Conservation (phyloP, 495 filamentous ascomycete species). For the Penicillium soppii region DNA sequence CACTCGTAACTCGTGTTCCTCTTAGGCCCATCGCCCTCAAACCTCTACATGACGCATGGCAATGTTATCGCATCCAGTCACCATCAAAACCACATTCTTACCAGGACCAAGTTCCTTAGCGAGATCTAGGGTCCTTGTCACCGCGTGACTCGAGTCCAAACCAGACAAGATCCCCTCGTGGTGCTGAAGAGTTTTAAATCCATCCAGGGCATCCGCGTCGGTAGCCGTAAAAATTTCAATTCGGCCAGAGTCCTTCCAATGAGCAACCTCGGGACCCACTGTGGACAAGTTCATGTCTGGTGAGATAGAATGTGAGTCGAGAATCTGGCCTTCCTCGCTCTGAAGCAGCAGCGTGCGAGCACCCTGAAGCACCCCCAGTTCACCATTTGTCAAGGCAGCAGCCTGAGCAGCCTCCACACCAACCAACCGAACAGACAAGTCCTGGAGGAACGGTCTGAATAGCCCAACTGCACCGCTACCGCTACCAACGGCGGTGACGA, state of each 20-base stretch:
- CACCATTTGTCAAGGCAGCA: conserved; percentile 26
- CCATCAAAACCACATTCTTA: conserved; percentile 35
- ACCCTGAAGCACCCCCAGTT: conserved; percentile 33
- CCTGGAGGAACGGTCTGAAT: conserved; percentile 29
- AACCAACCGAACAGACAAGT: conserved; percentile 17
- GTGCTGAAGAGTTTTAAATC: conserved; percentile 27
- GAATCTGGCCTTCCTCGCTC: conserved; percentile 31
- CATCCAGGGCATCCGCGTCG: conserved; percentile 34
- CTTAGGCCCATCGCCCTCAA: conserved; percentile 3
- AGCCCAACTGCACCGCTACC: conserved; percentile 30
- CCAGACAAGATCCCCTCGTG: conserved; percentile 31
- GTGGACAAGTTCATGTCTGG: conserved; percentile 35
- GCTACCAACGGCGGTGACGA: conserved; percentile 30
- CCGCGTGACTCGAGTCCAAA: conserved; percentile 35
- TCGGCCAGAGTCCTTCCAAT: conserved; percentile 32
- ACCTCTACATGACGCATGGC: conserved; percentile 8
- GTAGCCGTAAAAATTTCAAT: conserved; percentile 30
- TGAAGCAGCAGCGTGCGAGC: conserved; percentile 33
- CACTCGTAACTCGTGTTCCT: not conserved
- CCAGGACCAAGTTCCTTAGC: conserved; percentile 31
- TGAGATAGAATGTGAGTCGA: conserved; percentile 31
- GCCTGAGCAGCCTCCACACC: conserved; percentile 29
- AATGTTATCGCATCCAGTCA: conserved; percentile 30
- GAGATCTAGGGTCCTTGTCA: conserved; percentile 21
- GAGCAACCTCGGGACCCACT: conserved; percentile 33